phyloP scores from a whole-genome alignment of 169 alveolate species.

The Plasmodium relictum region DNA sequence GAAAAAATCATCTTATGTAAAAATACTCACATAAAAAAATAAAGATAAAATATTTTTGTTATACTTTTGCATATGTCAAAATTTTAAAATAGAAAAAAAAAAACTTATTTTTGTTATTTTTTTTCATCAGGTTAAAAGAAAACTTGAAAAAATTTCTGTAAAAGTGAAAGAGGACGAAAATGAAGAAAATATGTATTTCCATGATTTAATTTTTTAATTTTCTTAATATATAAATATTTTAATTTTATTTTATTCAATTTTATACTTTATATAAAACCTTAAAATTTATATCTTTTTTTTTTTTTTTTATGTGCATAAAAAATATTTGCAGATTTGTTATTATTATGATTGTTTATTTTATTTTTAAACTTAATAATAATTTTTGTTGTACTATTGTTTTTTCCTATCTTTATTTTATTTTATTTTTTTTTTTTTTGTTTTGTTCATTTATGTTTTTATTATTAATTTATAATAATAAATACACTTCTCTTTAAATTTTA shows the following conservation, averaged over 20 bases:
- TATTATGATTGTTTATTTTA: not conserved
- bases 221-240: not conserved
- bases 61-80: not conserved
- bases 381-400: not conserved
- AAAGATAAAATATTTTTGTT: not conserved
- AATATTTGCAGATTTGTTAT: not conserved
- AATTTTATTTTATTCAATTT: not conserved
- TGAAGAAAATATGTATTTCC: slow-evolving; percentile 19
- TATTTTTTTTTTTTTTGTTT: not conserved
- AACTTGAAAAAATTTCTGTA: slow-evolving; percentile 34
- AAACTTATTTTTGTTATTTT: not conserved
- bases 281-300: slow-evolving; percentile 5
- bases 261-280: not conserved
- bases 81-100: slow-evolving; percentile 11
- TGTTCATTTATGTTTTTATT: not conserved
- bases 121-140: slow-evolving; percentile 24
- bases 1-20: slow-evolving; percentile 19
- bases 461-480: not conserved
- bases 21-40: not conserved
- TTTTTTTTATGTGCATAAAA: slow-evolving; percentile 10
- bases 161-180: slow-evolving; percentile 23
- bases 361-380: not conserved
- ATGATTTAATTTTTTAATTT: slow-evolving; percentile 26
- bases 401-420: not conserved
- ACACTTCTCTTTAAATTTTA: not conserved